phyloP scores from a whole-genome alignment of 495 filamentous ascomycete genomes.

The Trichoderma reesei region DNA sequence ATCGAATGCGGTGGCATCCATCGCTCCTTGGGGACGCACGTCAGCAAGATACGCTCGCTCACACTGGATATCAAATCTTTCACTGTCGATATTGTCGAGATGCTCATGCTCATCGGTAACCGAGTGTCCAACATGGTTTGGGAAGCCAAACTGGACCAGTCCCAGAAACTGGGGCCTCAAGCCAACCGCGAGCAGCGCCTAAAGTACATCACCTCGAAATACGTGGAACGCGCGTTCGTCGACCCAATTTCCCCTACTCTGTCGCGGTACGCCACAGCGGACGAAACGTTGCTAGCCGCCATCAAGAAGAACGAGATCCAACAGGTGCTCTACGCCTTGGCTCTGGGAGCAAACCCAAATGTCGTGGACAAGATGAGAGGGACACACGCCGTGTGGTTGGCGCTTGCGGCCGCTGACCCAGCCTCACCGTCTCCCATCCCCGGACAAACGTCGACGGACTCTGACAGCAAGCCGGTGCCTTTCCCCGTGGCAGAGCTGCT shows the following conservation, averaged over 20 bases:
- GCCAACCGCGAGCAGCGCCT: slow-evolving; percentile 83
- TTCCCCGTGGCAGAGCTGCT: slow-evolving; percentile 90
- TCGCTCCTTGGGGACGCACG: slow-evolving; percentile 91
- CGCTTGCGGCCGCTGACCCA: slow-evolving; percentile 89
- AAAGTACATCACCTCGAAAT: slow-evolving; percentile 90
- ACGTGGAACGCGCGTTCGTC: slow-evolving; percentile 75
- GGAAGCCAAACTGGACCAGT: slow-evolving; percentile 73
- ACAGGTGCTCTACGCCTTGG: slow-evolving; percentile 82
- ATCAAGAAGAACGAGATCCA: slow-evolving; percentile 93
- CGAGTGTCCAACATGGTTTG: slow-evolving; percentile 92
- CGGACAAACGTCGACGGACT: slow-evolving; percentile 18
- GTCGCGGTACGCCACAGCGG: slow-evolving; percentile 68
- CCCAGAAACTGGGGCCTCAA: slow-evolving; percentile 57
- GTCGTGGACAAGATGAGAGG: slow-evolving; percentile 75
- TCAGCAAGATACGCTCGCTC: slow-evolving; percentile 92
- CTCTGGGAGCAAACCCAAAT: slow-evolving; percentile 81
- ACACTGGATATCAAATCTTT: slow-evolving; percentile 93
- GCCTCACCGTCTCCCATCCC: slow-evolving; percentile 51
- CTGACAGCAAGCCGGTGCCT: slow-evolving; percentile 31
- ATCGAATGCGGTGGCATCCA: slow-evolving; percentile 99
- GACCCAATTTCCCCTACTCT: slow-evolving; percentile 63
- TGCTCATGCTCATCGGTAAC: slow-evolving; percentile 89
- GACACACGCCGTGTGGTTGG: slow-evolving; percentile 81
- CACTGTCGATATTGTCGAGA: slow-evolving; percentile 88
- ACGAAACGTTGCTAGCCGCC: slow-evolving; percentile 85